These are phyloP conservation scores for Eragrostis curvula DNA, from an alignment of 176 grass and related monocot genomes.

Conservation along the genomic window DNA sequence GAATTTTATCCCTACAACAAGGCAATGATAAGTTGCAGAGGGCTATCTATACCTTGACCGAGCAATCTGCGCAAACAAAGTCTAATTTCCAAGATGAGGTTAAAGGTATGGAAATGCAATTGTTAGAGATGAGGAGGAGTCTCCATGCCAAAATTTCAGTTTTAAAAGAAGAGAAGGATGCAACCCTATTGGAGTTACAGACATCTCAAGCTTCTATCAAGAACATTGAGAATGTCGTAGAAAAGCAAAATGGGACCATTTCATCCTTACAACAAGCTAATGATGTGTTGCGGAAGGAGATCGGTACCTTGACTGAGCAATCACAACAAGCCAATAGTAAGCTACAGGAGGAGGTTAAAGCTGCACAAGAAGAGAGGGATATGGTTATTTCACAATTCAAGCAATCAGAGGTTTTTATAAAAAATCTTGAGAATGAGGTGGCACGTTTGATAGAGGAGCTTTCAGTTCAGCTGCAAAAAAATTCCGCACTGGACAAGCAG, in stretches of 20 bases:
- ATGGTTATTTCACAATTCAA: constrained; percentile 28
- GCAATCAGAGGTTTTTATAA: constrained; percentile 11
- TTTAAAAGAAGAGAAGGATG: constrained; percentile 36
- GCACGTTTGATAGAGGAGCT: constrained; percentile 43
- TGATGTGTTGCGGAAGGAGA: constrained; percentile 42
- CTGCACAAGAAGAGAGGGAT: constrained; percentile 39
- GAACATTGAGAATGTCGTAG: constrained; percentile 46
- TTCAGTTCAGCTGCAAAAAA: constrained; percentile 43
- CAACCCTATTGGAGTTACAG: constrained; percentile 26
- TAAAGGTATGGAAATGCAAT: constrained; percentile 21
- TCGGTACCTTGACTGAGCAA: constrained; percentile 28
- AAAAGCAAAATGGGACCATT: constrained; percentile 46
- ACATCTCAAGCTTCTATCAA: constrained; percentile 39
- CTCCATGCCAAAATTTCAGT: constrained; percentile 27
- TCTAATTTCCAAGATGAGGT: constrained; percentile 40
- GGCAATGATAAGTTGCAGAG: no score
- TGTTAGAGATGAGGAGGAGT: constrained; percentile 39
- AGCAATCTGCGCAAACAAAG: constrained; percentile 15
- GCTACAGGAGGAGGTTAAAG: constrained; percentile 38
- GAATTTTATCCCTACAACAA: neutral
- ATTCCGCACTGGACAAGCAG: constrained; percentile 44
- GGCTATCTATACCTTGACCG: no score
- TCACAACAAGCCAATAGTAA: constrained; percentile 37
- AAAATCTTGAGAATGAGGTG: constrained; percentile 49
- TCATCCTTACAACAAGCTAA: constrained; percentile 49